Evolutionary conservation across 306 rosid genomes (phyloP).

Genomic region (Cajanus cajan): DNA sequence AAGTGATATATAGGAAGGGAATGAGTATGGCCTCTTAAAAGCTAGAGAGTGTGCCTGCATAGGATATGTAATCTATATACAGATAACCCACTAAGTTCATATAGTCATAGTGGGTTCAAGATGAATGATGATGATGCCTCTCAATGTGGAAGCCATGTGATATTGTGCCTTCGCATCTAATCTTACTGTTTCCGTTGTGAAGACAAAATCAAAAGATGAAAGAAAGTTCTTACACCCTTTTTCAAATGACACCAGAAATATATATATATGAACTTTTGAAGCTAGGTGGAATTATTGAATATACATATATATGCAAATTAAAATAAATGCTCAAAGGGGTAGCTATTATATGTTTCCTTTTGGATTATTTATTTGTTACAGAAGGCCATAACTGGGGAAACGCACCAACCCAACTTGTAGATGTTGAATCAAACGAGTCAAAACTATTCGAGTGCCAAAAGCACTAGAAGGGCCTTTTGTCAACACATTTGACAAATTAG

Average conservation of each 20-base stretch:
- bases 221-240: constrained; percentile 14
- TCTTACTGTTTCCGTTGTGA: constrained; percentile 24
- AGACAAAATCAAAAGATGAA: constrained; percentile 35
- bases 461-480: constrained; percentile 27
- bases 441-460: constrained; percentile 35
- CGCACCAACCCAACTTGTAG: constrained; percentile 31
- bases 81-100: constrained; percentile 36
- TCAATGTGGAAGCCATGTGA: constrained; percentile 64
- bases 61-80: constrained; percentile 25
- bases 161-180: constrained; percentile 25
- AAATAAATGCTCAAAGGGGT: constrained; percentile 1
- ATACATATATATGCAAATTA: constrained; percentile 35
- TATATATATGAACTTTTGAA: background rate
- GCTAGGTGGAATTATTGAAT: constrained; percentile 11
- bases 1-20: background rate
- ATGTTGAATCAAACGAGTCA: constrained; percentile 15
- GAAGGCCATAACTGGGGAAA: constrained; percentile 1
- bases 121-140: constrained; percentile 43
- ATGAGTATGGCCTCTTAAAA: constrained; percentile 25
- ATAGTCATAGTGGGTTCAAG: constrained; percentile 40
- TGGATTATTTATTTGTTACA: background rate
- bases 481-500: constrained; percentile 43
- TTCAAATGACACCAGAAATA: constrained; percentile 30
- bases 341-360: background rate
- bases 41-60: background rate